Conservation (phyloP, 441 rosid genomes). For the Kokia cookei region DNA sequence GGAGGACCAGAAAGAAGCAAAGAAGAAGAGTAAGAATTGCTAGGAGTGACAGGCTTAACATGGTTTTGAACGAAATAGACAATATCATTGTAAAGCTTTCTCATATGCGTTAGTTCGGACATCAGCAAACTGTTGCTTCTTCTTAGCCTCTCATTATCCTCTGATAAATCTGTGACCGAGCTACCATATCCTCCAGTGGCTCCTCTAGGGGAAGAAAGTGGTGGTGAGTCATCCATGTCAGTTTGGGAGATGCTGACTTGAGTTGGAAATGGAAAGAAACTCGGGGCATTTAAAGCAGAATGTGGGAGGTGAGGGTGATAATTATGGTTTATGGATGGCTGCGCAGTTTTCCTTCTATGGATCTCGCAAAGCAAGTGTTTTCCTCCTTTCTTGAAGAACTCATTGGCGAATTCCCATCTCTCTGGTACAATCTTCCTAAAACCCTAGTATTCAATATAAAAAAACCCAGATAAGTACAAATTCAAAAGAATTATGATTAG, state of each 20-base stretch:
- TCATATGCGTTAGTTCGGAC: slow-evolving; percentile 86
- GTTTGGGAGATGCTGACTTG: slow-evolving; percentile 30
- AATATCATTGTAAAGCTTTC: slow-evolving; percentile 86
- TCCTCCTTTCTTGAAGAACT: slow-evolving; percentile 85
- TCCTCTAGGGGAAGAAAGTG: slow-evolving; percentile 33
- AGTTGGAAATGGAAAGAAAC: slow-evolving; percentile 48
- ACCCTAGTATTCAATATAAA: slow-evolving; percentile 41
- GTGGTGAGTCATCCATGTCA: slow-evolving; percentile 63
- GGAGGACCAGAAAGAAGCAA: slow-evolving; percentile 32
- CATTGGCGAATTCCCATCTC: slow-evolving; percentile 96
- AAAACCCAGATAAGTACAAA: slow-evolving; percentile 8
- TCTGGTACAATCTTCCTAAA: slow-evolving; percentile 95
- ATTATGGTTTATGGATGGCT: slow-evolving; percentile 43
- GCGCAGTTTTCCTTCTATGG: slow-evolving; percentile 75
- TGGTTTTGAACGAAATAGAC: slow-evolving; percentile 88
- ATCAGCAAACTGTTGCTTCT: slow-evolving; percentile 69
- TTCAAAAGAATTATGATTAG: not conserved
- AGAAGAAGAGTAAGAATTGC: slow-evolving; percentile 48
- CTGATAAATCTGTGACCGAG: slow-evolving; percentile 57
- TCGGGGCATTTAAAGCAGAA: slow-evolving; percentile 34
- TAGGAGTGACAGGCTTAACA: slow-evolving; percentile 74
- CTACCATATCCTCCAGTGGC: slow-evolving; percentile 11
- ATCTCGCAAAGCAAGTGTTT: slow-evolving; percentile 89
- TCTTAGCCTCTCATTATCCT: slow-evolving; percentile 79
- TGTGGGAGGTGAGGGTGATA: slow-evolving; percentile 23